Percentiles rank a stretch among this genome's conserved stretches.
These are phyloP conservation scores for Osmozyma mogii DNA, from an alignment of 805 yeast genomes.

Conservation along the genomic window DNA sequence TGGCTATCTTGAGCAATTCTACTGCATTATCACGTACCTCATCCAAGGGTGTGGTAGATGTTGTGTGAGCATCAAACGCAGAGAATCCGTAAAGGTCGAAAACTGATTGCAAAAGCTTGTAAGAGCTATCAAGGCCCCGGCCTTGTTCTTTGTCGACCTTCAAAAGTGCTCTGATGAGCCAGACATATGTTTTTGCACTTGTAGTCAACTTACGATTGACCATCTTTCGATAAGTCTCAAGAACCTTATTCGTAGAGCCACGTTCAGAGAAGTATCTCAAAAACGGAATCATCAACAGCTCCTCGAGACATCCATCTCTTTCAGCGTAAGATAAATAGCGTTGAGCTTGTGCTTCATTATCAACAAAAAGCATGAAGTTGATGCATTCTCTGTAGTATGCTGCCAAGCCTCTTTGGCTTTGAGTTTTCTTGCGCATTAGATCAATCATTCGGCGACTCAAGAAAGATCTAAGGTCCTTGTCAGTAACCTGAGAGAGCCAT, in stretches of 20 bases:
- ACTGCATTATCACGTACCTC: constrained; percentile 13
- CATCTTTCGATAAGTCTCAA: constrained; percentile 29
- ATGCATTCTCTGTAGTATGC: no score
- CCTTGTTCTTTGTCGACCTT: constrained; percentile 16
- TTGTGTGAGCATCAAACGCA: constrained; percentile 1
- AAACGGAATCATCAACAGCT: constrained; percentile 24
- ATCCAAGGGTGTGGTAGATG: no score
- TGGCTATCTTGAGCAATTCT: constrained; percentile 19
- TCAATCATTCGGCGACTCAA: constrained; percentile 8
- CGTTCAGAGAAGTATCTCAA: constrained; percentile 14
- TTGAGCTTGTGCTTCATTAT: constrained; percentile 16
- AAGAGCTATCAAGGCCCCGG: constrained; percentile 12
- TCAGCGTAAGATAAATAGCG: constrained; percentile 14
- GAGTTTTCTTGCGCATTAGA: no score
- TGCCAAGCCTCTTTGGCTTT: no score
- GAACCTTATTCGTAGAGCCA: constrained; percentile 16
- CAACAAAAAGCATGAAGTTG: constrained; percentile 18
- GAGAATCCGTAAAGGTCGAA: constrained; percentile 25
- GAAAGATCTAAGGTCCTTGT: constrained; percentile 4
- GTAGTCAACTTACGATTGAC: constrained; percentile 16
- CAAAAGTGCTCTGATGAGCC: constrained; percentile 24
- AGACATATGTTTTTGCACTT: constrained; percentile 22
- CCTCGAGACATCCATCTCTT: constrained; percentile 13
- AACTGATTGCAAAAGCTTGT: constrained; percentile 17
- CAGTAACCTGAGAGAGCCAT: constrained; percentile 18